phyloP scores from a whole-genome alignment of 1,284 basidiomycete species.

The Leccinum colubrinum region DNA sequence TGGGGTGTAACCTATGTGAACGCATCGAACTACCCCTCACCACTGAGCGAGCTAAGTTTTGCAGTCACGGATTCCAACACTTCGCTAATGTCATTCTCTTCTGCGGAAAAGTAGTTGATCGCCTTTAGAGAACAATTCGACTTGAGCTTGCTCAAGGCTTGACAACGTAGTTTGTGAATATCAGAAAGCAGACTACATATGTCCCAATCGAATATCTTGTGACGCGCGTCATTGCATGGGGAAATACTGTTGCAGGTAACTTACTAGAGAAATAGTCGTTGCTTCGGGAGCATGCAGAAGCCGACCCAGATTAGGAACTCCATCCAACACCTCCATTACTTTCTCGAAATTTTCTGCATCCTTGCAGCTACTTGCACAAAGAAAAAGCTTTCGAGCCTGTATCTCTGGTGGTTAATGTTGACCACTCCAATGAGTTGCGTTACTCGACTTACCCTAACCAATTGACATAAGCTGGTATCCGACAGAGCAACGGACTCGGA shows the following conservation, averaged over 20 bases:
- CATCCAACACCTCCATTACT: not conserved
- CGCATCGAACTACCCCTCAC: no score
- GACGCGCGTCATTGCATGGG: not conserved
- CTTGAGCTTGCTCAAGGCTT: not conserved
- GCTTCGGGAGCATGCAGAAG: slow-evolving; percentile 7
- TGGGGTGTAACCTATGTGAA: no score
- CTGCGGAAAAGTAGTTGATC: not conserved
- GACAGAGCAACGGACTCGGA: not conserved
- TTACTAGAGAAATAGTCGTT: not conserved
- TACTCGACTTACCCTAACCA: not conserved
- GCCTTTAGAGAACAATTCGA: not conserved
- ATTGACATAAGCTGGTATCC: not conserved
- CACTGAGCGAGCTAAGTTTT: no score
- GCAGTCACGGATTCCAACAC: no score
- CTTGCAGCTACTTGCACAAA: not conserved
- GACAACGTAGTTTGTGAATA: slow-evolving; percentile 11
- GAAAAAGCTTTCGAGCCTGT: not conserved
- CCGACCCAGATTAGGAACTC: not conserved
- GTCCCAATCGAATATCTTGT: slow-evolving; percentile 12
- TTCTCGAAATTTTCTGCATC: not conserved
- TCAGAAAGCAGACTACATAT: not conserved
- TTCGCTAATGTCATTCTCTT: no score
- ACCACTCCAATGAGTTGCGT: not conserved
- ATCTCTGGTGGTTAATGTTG: not conserved
- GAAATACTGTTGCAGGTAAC: not conserved